A percentile compares a stretch with the other conserved stretches of the same genome.
phyloP scores from a whole-genome alignment of 495 filamentous ascomycete species.

The Lasiosphaeria miniovina region DNA sequence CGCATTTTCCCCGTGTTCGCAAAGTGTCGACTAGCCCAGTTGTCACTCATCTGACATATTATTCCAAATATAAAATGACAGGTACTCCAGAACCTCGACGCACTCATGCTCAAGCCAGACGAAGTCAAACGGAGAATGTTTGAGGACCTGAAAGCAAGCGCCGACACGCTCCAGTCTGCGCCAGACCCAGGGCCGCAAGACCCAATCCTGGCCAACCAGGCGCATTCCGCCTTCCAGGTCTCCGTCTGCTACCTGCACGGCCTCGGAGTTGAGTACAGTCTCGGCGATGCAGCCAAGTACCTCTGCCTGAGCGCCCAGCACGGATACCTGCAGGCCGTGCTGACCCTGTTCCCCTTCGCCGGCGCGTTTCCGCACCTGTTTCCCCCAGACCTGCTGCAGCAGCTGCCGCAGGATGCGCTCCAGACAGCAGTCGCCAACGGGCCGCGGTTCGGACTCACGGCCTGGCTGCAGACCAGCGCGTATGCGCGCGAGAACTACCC shows the following conservation, averaged over 20 bases:
- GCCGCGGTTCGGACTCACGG: neutral
- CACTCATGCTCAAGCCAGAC: neutral
- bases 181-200: neutral
- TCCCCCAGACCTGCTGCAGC: neutral
- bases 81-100: neutral
- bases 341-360: neutral
- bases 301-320: neutral
- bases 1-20: too few species aligned
- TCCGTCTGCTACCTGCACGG: neutral
- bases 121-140: neutral
- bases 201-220: neutral
- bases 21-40: too few species aligned
- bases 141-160: neutral
- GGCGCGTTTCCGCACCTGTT: neutral
- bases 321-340: neutral
- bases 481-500: neutral
- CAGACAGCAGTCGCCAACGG: neutral
- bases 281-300: neutral
- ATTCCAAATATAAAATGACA: neutral
- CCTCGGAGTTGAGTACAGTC: neutral
- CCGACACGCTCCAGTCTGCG: neutral
- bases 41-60: neutral
- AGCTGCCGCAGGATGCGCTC: neutral
- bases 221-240: neutral
- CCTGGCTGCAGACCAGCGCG: neutral